phyloP scores from a whole-genome alignment of 1,284 basidiomycete species.

The Malassezia japonica region DNA sequence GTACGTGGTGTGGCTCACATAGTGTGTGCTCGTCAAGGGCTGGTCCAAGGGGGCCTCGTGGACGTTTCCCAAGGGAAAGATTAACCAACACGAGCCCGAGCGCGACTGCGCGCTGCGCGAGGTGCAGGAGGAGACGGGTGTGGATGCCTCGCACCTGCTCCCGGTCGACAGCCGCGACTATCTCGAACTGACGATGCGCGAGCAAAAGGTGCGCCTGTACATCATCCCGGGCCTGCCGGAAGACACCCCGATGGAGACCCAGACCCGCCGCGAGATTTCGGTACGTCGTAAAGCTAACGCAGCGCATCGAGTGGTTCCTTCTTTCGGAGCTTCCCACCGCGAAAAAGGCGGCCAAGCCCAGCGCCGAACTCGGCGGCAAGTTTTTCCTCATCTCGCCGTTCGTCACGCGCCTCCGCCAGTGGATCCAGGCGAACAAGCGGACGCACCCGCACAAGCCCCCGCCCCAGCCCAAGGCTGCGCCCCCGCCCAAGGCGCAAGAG shows the following conservation, averaged over 20 bases:
- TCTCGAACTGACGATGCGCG: slow-evolving; percentile 78
- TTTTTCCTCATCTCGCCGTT: slow-evolving; percentile 96
- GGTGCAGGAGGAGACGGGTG: slow-evolving; percentile 53
- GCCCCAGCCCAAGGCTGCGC: no score
- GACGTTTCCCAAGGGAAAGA: slow-evolving; percentile 98
- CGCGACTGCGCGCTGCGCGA: slow-evolving; percentile 51
- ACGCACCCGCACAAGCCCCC: slow-evolving; percentile 22
- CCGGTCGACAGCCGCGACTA: slow-evolving; percentile 52
- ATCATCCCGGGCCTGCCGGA: slow-evolving; percentile 85
- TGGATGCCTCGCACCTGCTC: slow-evolving; percentile 35
- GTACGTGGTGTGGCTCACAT: slow-evolving; percentile 6
- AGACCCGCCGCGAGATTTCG: slow-evolving; percentile 95
- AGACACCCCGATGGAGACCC: slow-evolving; percentile 77
- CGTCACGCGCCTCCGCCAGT: slow-evolving; percentile 53
- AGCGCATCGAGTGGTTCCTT: slow-evolving; percentile 96
- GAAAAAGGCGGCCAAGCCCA: slow-evolving; percentile 64
- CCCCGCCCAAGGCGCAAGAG: no score
- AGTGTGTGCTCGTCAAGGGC: slow-evolving; percentile 60
- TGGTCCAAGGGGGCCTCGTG: slow-evolving; percentile 94
- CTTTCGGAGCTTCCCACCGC: slow-evolving; percentile 84
- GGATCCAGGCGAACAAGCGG: slow-evolving; percentile 40
- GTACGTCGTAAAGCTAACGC: slow-evolving; percentile 54
- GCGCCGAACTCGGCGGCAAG: slow-evolving; percentile 54
- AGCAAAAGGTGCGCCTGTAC: slow-evolving; percentile 80
- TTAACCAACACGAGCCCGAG: slow-evolving; percentile 69